Conservation (phyloP, 768 basidiomycete genomes). For the Suillus tomentosus region DNA sequence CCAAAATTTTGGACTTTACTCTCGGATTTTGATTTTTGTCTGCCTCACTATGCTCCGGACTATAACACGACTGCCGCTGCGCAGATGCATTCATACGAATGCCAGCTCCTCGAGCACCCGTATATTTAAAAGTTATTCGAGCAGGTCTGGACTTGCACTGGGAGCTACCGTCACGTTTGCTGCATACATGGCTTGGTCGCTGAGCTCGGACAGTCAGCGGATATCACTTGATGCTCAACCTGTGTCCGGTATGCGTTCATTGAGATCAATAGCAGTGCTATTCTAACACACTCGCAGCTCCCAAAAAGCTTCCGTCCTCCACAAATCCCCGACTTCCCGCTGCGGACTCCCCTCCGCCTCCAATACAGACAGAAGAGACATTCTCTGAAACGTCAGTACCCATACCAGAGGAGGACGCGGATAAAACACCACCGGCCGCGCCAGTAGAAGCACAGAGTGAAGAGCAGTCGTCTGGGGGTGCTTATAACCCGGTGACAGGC, state of each 20-base stretch:
- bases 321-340: constrained; percentile 13
- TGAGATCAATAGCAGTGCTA: neutral
- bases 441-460: constrained; percentile 20
- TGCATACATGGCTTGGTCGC: constrained; percentile 51
- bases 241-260: constrained; percentile 27
- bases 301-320: constrained; percentile 18
- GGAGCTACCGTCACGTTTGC: constrained; percentile 48
- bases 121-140: constrained; percentile 29
- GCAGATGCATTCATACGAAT: constrained; percentile 54
- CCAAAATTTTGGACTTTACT: neutral
- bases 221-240: constrained; percentile 50
- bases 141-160: constrained; percentile 35
- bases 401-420: constrained; percentile 14
- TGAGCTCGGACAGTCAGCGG: constrained; percentile 41
- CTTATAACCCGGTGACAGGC: constrained; percentile 95
- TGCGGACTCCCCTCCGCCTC: constrained; percentile 24
- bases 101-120: constrained; percentile 24
- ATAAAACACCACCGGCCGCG: constrained; percentile 12
- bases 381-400: constrained; percentile 20
- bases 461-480: constrained; percentile 44
- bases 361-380: constrained; percentile 20
- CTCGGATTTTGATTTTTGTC: neutral
- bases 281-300: constrained; percentile 16
- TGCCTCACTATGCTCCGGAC: constrained; percentile 50
- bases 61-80: constrained; percentile 53